Base-by-base conservation (phyloP, 148 eudicot genomes). In the Nepenthes mirabilis region DNA sequence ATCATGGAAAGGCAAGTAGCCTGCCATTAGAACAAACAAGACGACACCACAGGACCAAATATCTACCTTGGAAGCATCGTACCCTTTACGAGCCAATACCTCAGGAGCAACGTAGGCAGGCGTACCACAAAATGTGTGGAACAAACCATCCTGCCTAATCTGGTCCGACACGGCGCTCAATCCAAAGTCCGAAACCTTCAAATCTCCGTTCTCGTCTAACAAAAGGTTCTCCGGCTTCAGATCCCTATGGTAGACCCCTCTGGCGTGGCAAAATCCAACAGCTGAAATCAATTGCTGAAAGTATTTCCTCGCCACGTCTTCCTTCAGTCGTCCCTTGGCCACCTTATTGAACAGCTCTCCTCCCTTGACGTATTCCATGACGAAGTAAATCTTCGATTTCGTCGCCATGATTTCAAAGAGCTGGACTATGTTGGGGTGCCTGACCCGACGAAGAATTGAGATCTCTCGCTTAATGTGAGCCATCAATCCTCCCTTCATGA, bases 381-480 rank as follows among this genome's bases (percentile, higher is more conserved):
- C 88, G 56, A 83, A 83, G 60, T 47, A 83, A 33, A 83, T 83
- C 45, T 83, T 83, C 1, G 82, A 32, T 14, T 80, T 83, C 1
- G 88, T 83, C 0, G 88, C 88, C 88, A 83, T 83, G 1, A 83
- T 84, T 43, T 83, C 85, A 64, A 77, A 83, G 0, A 83, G 43
- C 45, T 80, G 80, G 1, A 83, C 88, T n/a, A 83, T 83, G 9
- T 80, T 78, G 1, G 88, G 88, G 68, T 83, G 88, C 2, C 81
- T 65, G 0, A 83, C 79, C 0, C 85, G 79, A 14, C 85, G 71
- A 11, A 83, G 79, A 40, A 83, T 75, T 0, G 83, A 54, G 62
- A 80, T 83, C 61, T 83, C 88, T 2, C 88, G 79, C 68, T 83
- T 83, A 11, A 83, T 80, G 48, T 83, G 88, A 0, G 61, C 66